Evolutionary conservation across 768 basidiomycete species (phyloP).

Genomic region (Podaxis sp.): DNA sequence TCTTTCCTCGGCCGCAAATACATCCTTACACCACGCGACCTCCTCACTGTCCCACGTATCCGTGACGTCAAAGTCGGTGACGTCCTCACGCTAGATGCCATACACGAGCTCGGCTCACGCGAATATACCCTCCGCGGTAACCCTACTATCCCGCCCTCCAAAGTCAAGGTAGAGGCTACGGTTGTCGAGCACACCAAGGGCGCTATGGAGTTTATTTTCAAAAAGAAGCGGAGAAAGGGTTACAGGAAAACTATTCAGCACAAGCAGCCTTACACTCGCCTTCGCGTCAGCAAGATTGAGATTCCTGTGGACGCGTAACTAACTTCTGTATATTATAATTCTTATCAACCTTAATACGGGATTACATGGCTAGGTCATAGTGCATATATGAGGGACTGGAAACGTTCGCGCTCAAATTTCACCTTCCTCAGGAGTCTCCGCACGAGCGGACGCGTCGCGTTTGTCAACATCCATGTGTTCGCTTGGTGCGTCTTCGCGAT

Average conservation of each 20-base stretch:
- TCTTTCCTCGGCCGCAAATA: slow-evolving; percentile 85
- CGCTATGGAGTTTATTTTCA: slow-evolving; percentile 86
- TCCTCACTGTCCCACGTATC: slow-evolving; percentile 91
- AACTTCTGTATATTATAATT: slow-evolving; percentile 20
- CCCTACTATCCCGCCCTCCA: slow-evolving; percentile 62
- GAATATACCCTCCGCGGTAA: slow-evolving; percentile 89
- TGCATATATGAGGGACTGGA: background rate
- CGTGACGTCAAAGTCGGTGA: slow-evolving; percentile 87
- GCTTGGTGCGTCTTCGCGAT: slow-evolving; percentile 34
- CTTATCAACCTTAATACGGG: slow-evolving; percentile 8
- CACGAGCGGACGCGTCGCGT: slow-evolving; percentile 45
- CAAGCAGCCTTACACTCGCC: slow-evolving; percentile 94
- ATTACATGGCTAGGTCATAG: slow-evolving; percentile 11
- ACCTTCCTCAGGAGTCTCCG: slow-evolving; percentile 85
- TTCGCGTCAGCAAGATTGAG: slow-evolving; percentile 85
- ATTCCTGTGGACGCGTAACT: slow-evolving; percentile 31
- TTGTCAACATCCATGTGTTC: slow-evolving; percentile 47
- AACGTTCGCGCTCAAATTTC: slow-evolving; percentile 57
- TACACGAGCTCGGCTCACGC: slow-evolving; percentile 93
- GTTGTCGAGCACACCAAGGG: slow-evolving; percentile 99
- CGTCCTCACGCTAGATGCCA: slow-evolving; percentile 75
- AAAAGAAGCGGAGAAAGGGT: slow-evolving; percentile 98
- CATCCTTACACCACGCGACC: slow-evolving; percentile 85
- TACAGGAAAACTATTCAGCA: slow-evolving; percentile 92
- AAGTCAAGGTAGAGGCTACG: slow-evolving; percentile 79